These are phyloP conservation scores for Apiospora pterosperma DNA, from an alignment of 2,329 filamentous ascomycete genomes.

Conservation along the genomic window DNA sequence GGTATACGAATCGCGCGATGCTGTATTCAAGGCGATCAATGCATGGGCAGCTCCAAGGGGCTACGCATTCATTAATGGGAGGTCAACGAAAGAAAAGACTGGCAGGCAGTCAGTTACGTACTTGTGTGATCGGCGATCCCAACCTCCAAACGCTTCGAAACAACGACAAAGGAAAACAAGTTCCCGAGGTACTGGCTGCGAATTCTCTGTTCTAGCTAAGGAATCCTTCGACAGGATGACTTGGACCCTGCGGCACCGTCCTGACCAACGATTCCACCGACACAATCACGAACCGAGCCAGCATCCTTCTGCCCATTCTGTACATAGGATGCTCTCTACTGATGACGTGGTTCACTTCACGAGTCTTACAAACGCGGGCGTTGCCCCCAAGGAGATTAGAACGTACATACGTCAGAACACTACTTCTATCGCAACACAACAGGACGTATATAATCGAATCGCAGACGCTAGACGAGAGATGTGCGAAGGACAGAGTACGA, in stretches of 20 bases:
- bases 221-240: slow-evolving; percentile 9
- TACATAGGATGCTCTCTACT: not conserved
- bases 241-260: slow-evolving; percentile 8
- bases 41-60: slow-evolving; percentile 8
- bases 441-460: slow-evolving; percentile 22
- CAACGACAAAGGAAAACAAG: slow-evolving; percentile 10
- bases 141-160: slow-evolving; percentile 3
- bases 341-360: slow-evolving; percentile 3
- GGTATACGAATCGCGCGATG: slow-evolving; percentile 5
- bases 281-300: slow-evolving; percentile 10
- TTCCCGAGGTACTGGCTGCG: slow-evolving; percentile 7
- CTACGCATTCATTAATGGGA: slow-evolving; percentile 11
- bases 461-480: slow-evolving; percentile 9
- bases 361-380: slow-evolving; percentile 10
- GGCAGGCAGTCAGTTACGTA: not conserved
- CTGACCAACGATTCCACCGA: slow-evolving; percentile 6
- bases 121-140: slow-evolving; percentile 2
- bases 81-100: slow-evolving; percentile 9
- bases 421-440: slow-evolving; percentile 12
- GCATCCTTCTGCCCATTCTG: slow-evolving; percentile 3
- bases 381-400: slow-evolving; percentile 13
- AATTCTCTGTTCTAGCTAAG: slow-evolving; percentile 13
- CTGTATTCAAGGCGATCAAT: slow-evolving; percentile 9
- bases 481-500: slow-evolving; percentile 15
- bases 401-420: slow-evolving; percentile 11